These are phyloP conservation scores for Marvania coccoides DNA, from an alignment of 139 green algal genomes.

Conservation along the genomic window DNA sequence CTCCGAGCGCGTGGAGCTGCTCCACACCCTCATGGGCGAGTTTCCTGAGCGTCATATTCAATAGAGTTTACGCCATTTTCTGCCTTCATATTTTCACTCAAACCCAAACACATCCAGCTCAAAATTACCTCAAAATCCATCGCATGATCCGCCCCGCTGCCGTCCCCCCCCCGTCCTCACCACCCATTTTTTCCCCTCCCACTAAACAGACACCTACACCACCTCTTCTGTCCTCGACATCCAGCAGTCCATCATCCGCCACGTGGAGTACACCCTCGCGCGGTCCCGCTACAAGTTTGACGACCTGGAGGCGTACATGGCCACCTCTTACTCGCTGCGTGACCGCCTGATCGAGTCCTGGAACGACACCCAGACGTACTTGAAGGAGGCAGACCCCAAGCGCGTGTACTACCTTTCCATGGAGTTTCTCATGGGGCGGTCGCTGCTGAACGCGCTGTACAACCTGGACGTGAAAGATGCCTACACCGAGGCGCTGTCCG, in stretches of 20 bases:
- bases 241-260: conserved; percentile 93
- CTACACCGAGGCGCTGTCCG: conserved; percentile 74
- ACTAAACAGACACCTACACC: conserved; percentile 86
- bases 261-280: conserved; percentile 98
- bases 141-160: too few species aligned
- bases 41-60: neutral
- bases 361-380: conserved; percentile 95
- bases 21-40: conserved; percentile 31
- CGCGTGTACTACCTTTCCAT: conserved; percentile 95
- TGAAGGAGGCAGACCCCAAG: conserved; percentile 75
- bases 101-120: too few species aligned
- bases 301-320: conserved; percentile 90
- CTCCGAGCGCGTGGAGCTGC: conserved; percentile 20
- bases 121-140: too few species aligned
- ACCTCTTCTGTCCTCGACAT: conserved; percentile 93
- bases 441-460: conserved; percentile 88
- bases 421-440: conserved; percentile 95
- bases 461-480: conserved; percentile 82
- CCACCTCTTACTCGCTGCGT: conserved; percentile 74
- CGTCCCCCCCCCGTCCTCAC: neutral
- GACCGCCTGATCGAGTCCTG: conserved; percentile 96
- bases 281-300: conserved; percentile 91
- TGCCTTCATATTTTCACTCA: too few species aligned
- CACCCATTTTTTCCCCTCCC: neutral
- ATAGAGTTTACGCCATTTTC: neutral